Evolutionary conservation across 2,329 filamentous ascomycete species (phyloP), one percentile per base, ranked within the genome.

Genomic region (Stylonectria norvegica): DNA sequence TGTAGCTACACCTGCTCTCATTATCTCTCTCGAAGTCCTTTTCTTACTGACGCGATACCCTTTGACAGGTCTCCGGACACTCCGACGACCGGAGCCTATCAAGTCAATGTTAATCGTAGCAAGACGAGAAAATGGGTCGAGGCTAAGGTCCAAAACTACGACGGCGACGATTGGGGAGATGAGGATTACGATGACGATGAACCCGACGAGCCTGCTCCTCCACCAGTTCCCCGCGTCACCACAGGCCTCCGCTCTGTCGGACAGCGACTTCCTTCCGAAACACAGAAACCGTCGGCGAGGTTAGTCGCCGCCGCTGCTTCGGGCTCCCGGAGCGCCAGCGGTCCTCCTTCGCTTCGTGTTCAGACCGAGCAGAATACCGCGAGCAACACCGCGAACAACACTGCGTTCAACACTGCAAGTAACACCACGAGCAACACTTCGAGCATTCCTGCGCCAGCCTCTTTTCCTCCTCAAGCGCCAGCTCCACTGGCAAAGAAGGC

Each of bases 111-210:
- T 34, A 91, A 87, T 66, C 83, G 91, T 47, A 78, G 82, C 40
- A 95, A 95, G 69, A 96, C 90, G 40, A 86, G 84, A 67, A 95
- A 95, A 77, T 97, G 91, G 91, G 85, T 91, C 25, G 85, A 95
- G 57, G 91, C 91, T 23, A 91, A 90, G 64, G 75, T 81, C 43
- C 83, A 86, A 55, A 86, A 81, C 59, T 97, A 97, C 59, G 90
- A 91, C 57, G 91, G 90, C 48, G 89, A 94, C 56, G 91, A 95
- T 59, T 96, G 91, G 90, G 91, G 89, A 23, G 85, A 74, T 40
- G 81, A 84, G 23, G 78, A 83, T 7, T 76, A 79, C 42, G 77
- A 82, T 20, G 71, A 74, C 4, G 68, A 81, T 38, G 75, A 78
- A 28, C 73, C 76, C 23, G 55, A 60, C 6, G 66, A 71, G 29